These are phyloP conservation scores for Aspergillus sp. DNA, from an alignment of 2,329 filamentous ascomycete species.

Conservation along the genomic window DNA sequence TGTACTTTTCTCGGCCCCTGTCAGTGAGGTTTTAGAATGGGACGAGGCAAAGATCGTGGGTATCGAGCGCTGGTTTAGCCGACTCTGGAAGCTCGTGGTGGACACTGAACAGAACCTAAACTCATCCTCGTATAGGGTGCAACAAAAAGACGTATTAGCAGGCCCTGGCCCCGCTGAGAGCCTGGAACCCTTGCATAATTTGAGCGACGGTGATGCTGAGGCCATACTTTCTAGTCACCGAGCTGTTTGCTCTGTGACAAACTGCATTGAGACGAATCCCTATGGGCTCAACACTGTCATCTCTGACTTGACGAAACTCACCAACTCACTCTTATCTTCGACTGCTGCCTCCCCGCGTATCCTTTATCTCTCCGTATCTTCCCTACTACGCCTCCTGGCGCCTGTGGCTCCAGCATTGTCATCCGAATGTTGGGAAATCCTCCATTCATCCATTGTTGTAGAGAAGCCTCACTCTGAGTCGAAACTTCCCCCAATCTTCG, in stretches of 20 bases:
- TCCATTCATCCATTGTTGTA: slow-evolving; percentile 40
- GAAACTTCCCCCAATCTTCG: slow-evolving; percentile 42
- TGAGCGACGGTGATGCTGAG: slow-evolving; percentile 38
- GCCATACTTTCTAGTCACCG: slow-evolving; percentile 68
- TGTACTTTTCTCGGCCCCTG: slow-evolving; percentile 84
- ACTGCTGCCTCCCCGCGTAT: slow-evolving; percentile 40
- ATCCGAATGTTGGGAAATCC: slow-evolving; percentile 73
- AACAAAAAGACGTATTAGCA: slow-evolving; percentile 18
- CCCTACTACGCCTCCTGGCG: slow-evolving; percentile 70
- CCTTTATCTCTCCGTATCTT: slow-evolving; percentile 48
- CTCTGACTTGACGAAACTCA: slow-evolving; percentile 78
- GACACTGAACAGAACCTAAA: slow-evolving; percentile 32
- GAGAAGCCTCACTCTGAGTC: not conserved
- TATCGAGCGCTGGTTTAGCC: slow-evolving; percentile 75
- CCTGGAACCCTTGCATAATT: slow-evolving; percentile 26
- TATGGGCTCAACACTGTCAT: slow-evolving; percentile 81
- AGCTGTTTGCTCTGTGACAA: slow-evolving; percentile 66
- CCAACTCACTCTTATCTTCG: slow-evolving; percentile 63
- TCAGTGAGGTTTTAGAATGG: slow-evolving; percentile 83
- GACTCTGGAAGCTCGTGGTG: slow-evolving; percentile 61
- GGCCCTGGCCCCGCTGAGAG: slow-evolving; percentile 23
- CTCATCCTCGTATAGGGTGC: slow-evolving; percentile 23
- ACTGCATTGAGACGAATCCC: slow-evolving; percentile 67
- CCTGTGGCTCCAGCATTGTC: slow-evolving; percentile 78
- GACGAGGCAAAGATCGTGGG: slow-evolving; percentile 80